Evolutionary conservation across 139 green algal genomes (phyloP).

Genomic region (Closterium sp.): DNA sequence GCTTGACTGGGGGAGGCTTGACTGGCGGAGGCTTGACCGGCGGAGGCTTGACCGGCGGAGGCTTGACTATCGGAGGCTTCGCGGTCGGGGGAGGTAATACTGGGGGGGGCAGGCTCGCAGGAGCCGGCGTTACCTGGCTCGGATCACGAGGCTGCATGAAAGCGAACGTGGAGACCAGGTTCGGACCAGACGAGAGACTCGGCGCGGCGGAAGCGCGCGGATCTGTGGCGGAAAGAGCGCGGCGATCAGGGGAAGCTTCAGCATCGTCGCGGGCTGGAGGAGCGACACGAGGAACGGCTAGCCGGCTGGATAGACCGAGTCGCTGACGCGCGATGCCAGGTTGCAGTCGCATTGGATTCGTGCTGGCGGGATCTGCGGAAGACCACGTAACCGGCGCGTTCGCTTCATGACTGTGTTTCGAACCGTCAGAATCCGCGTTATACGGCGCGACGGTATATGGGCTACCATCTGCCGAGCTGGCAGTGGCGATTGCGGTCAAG

Average conservation of each 20-base stretch:
- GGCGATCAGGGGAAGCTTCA: neutral
- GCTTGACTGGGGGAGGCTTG: too few relatives aligned
- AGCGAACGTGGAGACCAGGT: neutral
- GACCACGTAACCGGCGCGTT: neutral
- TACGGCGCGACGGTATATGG: neutral
- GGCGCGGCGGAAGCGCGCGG: neutral
- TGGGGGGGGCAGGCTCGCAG: neutral
- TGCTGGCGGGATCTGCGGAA: neutral
- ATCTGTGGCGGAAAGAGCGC: neutral
- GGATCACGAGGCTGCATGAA: neutral
- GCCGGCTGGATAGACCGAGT: neutral
- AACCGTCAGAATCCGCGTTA: neutral
- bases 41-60: neutral
- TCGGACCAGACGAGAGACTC: neutral
- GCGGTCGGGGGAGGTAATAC: neutral
- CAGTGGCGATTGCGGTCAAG: neutral
- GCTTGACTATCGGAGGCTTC: neutral
- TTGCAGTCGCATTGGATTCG: neutral
- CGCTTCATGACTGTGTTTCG: neutral
- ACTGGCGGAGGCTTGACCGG: neutral
- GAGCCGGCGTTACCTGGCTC: neutral
- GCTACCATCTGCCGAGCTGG: neutral
- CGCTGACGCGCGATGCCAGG: neutral
- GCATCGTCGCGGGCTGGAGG: neutral
- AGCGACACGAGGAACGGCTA: neutral